phyloP scores from a whole-genome alignment of 108 stramenopile genomes.

The Pseudonitzschia multiseries region DNA sequence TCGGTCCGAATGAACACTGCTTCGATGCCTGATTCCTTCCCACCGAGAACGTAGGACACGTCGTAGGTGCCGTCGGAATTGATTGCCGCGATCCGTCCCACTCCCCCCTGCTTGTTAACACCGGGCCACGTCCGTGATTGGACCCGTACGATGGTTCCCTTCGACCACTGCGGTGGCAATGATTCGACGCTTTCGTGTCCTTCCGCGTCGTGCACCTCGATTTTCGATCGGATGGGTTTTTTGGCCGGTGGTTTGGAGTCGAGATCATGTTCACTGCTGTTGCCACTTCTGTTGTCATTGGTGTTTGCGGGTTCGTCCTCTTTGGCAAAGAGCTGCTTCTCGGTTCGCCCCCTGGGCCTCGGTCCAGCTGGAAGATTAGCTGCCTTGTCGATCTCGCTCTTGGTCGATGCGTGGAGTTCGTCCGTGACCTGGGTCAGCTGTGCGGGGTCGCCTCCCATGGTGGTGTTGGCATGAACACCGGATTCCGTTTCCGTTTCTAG shows the following conservation, averaged over 20 bases:
- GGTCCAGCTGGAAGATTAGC: conserved; percentile 2
- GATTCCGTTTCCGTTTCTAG: background rate
- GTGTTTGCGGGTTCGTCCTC: background rate
- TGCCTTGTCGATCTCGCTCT: background rate
- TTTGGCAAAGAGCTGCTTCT: background rate
- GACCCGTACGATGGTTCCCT: conserved; percentile 73
- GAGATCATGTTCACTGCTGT: too few relatives aligned
- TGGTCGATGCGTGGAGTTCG: conserved; percentile 4
- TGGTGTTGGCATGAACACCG: too few relatives aligned
- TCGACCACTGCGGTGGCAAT: background rate
- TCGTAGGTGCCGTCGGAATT: conserved; percentile 55
- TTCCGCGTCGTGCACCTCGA: background rate
- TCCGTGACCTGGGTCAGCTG: background rate
- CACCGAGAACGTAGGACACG: conserved; percentile 77
- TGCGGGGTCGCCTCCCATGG: background rate
- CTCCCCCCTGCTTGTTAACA: conserved; percentile 86
- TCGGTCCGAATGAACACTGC: conserved; percentile 48
- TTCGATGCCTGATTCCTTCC: conserved; percentile 71
- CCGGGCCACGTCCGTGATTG: conserved; percentile 84
- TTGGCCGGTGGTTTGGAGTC: background rate
- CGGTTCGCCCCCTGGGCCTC: background rate
- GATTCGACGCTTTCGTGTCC: background rate
- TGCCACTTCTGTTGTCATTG: background rate
- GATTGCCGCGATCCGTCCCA: conserved; percentile 52
- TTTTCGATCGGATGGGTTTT: too few relatives aligned